Evolutionary conservation across 495 filamentous ascomycete genomes (phyloP).

Genomic region (Hypoxylon perforatum): DNA sequence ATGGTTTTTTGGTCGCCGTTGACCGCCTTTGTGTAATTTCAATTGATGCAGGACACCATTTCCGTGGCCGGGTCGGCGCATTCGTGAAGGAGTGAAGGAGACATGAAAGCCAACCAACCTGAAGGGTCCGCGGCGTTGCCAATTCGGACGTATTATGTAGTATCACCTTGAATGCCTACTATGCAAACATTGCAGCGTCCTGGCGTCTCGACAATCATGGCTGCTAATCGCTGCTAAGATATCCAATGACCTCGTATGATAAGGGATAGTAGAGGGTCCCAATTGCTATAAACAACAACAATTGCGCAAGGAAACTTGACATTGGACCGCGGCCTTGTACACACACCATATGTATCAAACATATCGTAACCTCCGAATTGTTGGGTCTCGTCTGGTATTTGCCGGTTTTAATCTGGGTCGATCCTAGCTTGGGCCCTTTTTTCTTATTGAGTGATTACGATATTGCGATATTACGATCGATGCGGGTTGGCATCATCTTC

Average conservation of each 20-base stretch:
- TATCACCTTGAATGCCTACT: too few relatives aligned
- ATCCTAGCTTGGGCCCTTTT: slow-evolving; percentile 17
- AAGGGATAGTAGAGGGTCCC: too few relatives aligned
- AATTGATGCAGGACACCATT: slow-evolving; percentile 31
- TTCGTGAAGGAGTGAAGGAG: background rate
- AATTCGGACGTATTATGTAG: slow-evolving; percentile 12
- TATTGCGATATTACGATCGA: slow-evolving; percentile 25
- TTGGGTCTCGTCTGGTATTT: slow-evolving; percentile 32
- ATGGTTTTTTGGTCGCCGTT: slow-evolving; percentile 14
- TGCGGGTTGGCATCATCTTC: slow-evolving; percentile 45
- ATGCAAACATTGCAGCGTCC: slow-evolving; percentile 21
- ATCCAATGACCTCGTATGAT: too few relatives aligned
- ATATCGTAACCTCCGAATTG: slow-evolving; percentile 35
- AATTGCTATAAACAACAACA: too few relatives aligned
- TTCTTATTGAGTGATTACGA: background rate
- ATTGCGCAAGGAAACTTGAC: slow-evolving; percentile 6
- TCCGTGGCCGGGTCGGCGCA: slow-evolving; percentile 30
- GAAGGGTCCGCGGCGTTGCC: background rate
- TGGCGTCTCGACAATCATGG: slow-evolving; percentile 15
- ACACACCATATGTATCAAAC: slow-evolving; percentile 1
- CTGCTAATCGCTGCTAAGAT: too few relatives aligned
- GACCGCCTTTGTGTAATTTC: slow-evolving; percentile 47
- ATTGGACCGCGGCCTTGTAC: slow-evolving; percentile 33
- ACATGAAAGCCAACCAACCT: slow-evolving; percentile 3
- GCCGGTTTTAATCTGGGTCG: slow-evolving; percentile 36